These are phyloP conservation scores for Didymellaceae sp. DNA, from an alignment of 2,329 filamentous ascomycete genomes.

Conservation along the genomic window DNA sequence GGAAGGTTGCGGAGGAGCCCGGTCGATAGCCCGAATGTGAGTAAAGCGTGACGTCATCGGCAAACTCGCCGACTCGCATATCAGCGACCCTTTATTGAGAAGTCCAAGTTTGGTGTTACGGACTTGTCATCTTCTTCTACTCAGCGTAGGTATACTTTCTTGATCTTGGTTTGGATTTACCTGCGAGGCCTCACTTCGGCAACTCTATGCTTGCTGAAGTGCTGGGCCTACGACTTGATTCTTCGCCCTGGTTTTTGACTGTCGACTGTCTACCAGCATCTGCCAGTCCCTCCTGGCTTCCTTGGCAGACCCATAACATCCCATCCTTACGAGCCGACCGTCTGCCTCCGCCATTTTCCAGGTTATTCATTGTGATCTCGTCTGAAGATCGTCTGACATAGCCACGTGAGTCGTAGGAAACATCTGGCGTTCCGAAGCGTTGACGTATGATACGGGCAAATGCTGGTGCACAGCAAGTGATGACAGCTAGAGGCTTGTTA, in stretches of 20 bases:
- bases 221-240: no score
- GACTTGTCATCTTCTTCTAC: no score
- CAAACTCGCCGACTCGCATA: constrained; percentile 2
- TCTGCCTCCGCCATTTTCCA: background rate
- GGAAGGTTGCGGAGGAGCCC: background rate
- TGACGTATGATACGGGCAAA: background rate
- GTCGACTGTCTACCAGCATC: background rate
- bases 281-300: background rate
- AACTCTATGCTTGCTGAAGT: background rate
- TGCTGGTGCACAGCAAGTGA: constrained; percentile 1
- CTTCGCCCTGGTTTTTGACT: background rate
- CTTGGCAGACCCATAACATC: background rate
- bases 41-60: constrained; percentile 4
- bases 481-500: background rate
- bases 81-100: no score
- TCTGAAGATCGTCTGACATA: background rate
- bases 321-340: background rate
- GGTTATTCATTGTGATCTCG: background rate
- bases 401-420: background rate
- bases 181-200: background rate
- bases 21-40: background rate
- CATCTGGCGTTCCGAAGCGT: background rate
- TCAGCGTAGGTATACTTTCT: no score
- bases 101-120: no score
- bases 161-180: no score